Conservation (phyloP, 495 filamentous ascomycete genomes). For the Lophiotrema nucula region DNA sequence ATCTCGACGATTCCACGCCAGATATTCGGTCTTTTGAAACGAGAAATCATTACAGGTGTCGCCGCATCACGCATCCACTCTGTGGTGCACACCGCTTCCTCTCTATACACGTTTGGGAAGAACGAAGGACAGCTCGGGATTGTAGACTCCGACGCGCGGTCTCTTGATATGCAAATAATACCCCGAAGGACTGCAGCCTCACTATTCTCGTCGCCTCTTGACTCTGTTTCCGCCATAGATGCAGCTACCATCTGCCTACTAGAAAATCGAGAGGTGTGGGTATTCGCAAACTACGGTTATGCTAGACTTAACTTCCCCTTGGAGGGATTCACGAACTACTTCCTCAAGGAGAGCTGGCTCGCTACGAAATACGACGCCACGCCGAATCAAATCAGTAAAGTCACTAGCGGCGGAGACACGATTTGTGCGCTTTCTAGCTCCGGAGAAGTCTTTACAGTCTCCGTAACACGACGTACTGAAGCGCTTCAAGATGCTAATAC, state of each 20-base stretch:
- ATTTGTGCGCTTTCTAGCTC: conserved; percentile 80
- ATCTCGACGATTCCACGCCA: conserved; percentile 79
- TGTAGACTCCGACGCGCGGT: conserved; percentile 90
- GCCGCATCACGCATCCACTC: conserved; percentile 93
- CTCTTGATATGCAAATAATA: conserved; percentile 73
- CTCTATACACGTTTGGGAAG: conserved; percentile 91
- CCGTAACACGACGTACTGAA: conserved; percentile 65
- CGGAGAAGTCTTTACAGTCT: conserved; percentile 82
- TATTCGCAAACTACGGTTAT: conserved; percentile 92
- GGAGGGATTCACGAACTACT: conserved; percentile 64
- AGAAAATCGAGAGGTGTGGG: conserved; percentile 82
- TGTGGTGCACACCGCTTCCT: conserved; percentile 75
- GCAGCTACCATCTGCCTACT: conserved; percentile 83
- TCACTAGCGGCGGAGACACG: conserved; percentile 81
- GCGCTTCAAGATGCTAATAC: conserved; percentile 52
- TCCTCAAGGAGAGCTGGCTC: conserved; percentile 64
- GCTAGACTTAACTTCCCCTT: conserved; percentile 78
- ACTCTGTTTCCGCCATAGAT: conserved; percentile 83
- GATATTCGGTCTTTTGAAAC: conserved; percentile 85
- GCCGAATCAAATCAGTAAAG: conserved; percentile 65
- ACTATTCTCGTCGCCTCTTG: conserved; percentile 73
- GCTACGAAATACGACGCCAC: conserved; percentile 65
- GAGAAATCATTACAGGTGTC: conserved; percentile 75
- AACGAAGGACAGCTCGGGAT: conserved; percentile 93
- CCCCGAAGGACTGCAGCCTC: conserved; percentile 87